A percentile compares a stretch with the other conserved stretches of the same genome.
Evolutionary conservation across 345 rosid genomes (phyloP).

Genomic region (Linum usitatissimum): DNA sequence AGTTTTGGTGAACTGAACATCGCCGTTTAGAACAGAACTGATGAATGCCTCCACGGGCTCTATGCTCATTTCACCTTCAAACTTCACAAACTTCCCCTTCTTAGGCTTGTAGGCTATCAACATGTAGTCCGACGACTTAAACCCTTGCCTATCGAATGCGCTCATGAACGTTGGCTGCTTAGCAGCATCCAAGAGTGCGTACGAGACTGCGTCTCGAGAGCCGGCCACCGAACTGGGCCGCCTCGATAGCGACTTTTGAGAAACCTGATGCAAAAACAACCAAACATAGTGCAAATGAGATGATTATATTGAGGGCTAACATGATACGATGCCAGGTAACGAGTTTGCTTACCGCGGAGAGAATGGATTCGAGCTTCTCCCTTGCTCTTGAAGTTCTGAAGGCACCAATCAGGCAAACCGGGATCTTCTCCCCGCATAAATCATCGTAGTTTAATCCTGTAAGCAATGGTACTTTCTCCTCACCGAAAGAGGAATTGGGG

Average conservation of each 20-base stretch:
- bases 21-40: conserved; percentile 67
- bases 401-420: conserved; percentile 74
- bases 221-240: conserved; percentile 29
- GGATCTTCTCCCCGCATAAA: conserved; percentile 54
- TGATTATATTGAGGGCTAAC: no score
- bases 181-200: conserved; percentile 50
- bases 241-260: conserved; percentile 65
- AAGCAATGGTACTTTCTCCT: conserved; percentile 39
- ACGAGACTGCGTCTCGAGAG: conserved; percentile 43
- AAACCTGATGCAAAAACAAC: conserved; percentile 37
- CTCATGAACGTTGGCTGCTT: conserved; percentile 50
- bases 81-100: conserved; percentile 48
- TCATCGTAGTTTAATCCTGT: conserved; percentile 39
- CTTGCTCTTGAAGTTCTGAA: conserved; percentile 54
- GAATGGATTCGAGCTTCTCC: conserved; percentile 48
- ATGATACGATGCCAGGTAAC: neutral
- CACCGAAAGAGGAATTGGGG: conserved; percentile 20
- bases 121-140: conserved; percentile 36
- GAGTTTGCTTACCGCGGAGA: conserved; percentile 39
- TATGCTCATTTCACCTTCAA: conserved; percentile 28
- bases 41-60: conserved; percentile 66
- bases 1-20: conserved; percentile 42
- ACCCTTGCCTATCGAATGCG: conserved; percentile 55
- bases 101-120: conserved; percentile 74
- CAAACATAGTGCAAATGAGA: neutral